Conservation (phyloP, 23 red algal genomes). For the Gracilaria caudata region DNA sequence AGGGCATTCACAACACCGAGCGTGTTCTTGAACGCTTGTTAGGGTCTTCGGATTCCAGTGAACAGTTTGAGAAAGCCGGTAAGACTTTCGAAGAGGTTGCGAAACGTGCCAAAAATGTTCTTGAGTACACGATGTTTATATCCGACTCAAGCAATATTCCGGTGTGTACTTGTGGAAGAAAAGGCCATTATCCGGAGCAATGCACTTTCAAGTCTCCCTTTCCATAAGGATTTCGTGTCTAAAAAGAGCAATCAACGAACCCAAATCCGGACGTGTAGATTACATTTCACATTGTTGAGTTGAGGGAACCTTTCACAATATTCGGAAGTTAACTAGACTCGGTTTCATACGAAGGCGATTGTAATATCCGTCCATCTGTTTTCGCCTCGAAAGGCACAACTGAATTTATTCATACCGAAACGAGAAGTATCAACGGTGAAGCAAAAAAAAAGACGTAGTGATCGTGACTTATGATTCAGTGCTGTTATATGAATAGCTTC, state of each 20-base stretch:
- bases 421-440: neutral
- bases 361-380: neutral
- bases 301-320: neutral
- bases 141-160: conserved; percentile 45
- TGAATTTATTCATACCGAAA: neutral
- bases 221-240: neutral
- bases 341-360: neutral
- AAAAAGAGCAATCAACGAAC: neutral
- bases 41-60: neutral
- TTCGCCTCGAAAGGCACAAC: neutral
- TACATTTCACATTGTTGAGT: neutral
- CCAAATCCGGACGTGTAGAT: neutral
- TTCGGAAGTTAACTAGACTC: neutral
- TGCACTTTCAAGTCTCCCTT: conserved; percentile 68
- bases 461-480: neutral
- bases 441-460: neutral
- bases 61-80: conserved; percentile 61
- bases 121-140: conserved; percentile 48
- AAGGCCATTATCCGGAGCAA: conserved; percentile 50
- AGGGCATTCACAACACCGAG: conserved; percentile 34
- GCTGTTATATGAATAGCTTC: neutral
- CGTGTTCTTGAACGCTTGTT: conserved; percentile 42
- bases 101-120: conserved; percentile 6
- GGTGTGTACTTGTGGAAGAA: conserved; percentile 62
- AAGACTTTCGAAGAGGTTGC: conserved; percentile 69